Evolutionary conservation across 2,329 filamentous ascomycete genomes (phyloP).

Genomic region (Dactylella cylindrospora): DNA sequence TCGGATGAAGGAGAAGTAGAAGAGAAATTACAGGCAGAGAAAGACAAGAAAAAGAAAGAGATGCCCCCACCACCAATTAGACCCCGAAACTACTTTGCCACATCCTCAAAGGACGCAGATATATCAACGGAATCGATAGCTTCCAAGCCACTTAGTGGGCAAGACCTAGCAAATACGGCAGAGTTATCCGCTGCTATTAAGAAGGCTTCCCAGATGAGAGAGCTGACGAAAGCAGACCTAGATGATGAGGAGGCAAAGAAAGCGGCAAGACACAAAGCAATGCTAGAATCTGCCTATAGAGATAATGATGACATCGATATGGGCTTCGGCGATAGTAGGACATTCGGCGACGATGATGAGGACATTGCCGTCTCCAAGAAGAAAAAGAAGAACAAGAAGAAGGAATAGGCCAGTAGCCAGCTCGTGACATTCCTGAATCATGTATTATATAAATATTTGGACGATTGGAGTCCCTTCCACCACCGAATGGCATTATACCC

Average conservation of each 20-base stretch:
- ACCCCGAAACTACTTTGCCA: constrained; percentile 58
- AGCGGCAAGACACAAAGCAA: constrained; percentile 69
- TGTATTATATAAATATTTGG: too few relatives aligned
- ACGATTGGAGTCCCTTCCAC: too few relatives aligned
- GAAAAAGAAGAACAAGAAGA: constrained; percentile 71
- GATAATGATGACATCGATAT: constrained; percentile 91
- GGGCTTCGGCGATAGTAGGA: constrained; percentile 82
- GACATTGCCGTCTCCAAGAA: constrained; percentile 57
- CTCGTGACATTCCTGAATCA: too few relatives aligned
- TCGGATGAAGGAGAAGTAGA: constrained; percentile 55
- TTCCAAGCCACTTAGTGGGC: constrained; percentile 56
- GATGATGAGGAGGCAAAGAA: constrained; percentile 60
- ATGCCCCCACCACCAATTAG: constrained; percentile 50
- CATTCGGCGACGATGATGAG: constrained; percentile 76
- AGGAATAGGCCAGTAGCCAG: constrained; percentile 73
- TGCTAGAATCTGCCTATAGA: constrained; percentile 72
- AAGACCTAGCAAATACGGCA: constrained; percentile 58
- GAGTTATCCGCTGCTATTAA: constrained; percentile 83
- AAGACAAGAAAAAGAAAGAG: constrained; percentile 45
- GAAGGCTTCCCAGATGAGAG: constrained; percentile 64
- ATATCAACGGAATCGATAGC: constrained; percentile 49
- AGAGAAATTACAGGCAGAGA: constrained; percentile 52
- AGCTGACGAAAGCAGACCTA: constrained; percentile 45
- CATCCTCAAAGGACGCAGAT: constrained; percentile 55
- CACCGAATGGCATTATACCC: too few relatives aligned